Evolutionary conservation across 257 asterid genomes (phyloP).

Genomic region (Nicotiana benthamiana): DNA sequence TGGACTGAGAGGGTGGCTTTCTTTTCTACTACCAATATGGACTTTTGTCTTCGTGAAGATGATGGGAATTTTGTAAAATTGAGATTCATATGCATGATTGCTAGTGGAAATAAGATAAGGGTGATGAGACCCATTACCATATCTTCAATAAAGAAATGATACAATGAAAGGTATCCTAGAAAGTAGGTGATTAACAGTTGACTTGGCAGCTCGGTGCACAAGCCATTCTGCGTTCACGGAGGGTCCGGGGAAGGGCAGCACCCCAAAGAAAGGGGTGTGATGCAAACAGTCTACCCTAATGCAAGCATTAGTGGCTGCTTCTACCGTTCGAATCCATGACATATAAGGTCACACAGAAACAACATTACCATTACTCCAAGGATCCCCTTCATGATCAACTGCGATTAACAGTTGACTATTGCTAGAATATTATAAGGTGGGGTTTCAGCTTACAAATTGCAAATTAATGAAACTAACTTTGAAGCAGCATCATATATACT

Average conservation of each 20-base stretch:
- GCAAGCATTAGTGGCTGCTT: no score
- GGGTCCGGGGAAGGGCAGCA: no score
- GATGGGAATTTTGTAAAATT: conserved; percentile 15
- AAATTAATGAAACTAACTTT: neutral
- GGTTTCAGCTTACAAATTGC: neutral
- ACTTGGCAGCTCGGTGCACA: neutral
- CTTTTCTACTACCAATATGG: conserved; percentile 16
- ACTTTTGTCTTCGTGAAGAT: conserved; percentile 27
- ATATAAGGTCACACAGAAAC: no score
- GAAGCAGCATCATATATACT: neutral
- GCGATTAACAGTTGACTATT: conserved; percentile 8
- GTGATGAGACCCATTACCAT: conserved; percentile 30
- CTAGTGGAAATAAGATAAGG: conserved; percentile 11
- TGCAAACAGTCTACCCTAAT: no score
- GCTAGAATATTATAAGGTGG: neutral
- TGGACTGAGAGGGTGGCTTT: conserved; percentile 9
- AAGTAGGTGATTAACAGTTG: conserved; percentile 11
- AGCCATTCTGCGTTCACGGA: no score
- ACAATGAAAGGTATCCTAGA: conserved; percentile 12
- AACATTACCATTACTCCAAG: no score
- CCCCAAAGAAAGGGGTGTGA: no score
- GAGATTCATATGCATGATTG: conserved; percentile 37
- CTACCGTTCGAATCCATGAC: no score
- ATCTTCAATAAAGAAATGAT: conserved; percentile 19
- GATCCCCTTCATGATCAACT: no score